These are phyloP conservation scores for Coemansia sp. DNA, from an alignment of 192 early-diverging fungal genomes.

Conservation along the genomic window DNA sequence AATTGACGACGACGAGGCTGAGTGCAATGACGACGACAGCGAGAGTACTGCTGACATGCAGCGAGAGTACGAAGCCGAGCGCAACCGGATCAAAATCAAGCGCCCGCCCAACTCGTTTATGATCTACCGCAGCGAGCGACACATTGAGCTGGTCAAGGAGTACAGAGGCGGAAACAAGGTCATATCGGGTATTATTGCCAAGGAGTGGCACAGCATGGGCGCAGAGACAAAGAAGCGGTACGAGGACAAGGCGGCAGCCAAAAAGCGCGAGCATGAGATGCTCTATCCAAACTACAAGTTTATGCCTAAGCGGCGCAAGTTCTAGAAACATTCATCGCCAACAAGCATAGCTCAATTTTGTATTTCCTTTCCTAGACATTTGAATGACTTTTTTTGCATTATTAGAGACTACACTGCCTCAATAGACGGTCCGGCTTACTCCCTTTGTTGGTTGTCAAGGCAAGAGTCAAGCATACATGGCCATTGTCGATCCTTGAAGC, in stretches of 20 bases:
- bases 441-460: neutral
- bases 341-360: too few species aligned
- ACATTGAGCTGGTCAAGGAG: conserved; percentile 48
- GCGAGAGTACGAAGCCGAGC: conserved; percentile 25
- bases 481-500: neutral
- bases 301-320: conserved; percentile 43
- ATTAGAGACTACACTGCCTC: neutral
- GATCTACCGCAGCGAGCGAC: conserved; percentile 49
- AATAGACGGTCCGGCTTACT: neutral
- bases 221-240: conserved; percentile 30
- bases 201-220: conserved; percentile 45
- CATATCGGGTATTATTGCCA: conserved; percentile 47
- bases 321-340: conserved; percentile 15
- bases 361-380: conserved; percentile 2
- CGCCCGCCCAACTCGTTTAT: conserved; percentile 56
- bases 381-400: neutral
- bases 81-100: conserved; percentile 49
- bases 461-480: neutral
- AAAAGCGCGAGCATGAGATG: conserved; percentile 52
- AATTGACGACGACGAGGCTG: conserved; percentile 3
- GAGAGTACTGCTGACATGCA: conserved; percentile 1
- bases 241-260: conserved; percentile 41
- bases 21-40: neutral
- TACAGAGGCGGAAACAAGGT: conserved; percentile 55
- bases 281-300: conserved; percentile 57